Conservation (phyloP, 1,284 basidiomycete species). For the Puccinia polysora region DNA sequence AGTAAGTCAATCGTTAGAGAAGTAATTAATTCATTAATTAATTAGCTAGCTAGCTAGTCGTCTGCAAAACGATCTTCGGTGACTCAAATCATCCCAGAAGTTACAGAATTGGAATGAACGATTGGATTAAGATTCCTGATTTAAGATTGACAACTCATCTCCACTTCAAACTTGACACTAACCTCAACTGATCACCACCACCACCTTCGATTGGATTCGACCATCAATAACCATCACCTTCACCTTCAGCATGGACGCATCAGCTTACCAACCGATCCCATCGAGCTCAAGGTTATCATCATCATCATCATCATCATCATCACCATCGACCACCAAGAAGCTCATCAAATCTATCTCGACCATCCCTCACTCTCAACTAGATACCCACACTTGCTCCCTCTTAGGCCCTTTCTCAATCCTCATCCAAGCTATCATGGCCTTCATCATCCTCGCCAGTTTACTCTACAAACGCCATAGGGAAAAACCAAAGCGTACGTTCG, state of each 20-base stretch:
- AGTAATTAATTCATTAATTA: too few relatives aligned
- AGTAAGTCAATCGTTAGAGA: too few relatives aligned
- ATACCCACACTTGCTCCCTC: conserved; percentile 36
- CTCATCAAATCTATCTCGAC: conserved; percentile 9
- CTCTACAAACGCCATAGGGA: conserved; percentile 39
- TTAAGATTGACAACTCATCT: too few relatives aligned
- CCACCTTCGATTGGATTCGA: too few relatives aligned
- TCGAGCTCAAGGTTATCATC: neutral
- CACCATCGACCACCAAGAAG: neutral
- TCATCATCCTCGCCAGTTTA: conserved; percentile 33
- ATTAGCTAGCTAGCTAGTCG: too few relatives aligned
- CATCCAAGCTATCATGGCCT: conserved; percentile 39
- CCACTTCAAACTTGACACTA: too few relatives aligned
- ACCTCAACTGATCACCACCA: too few relatives aligned
- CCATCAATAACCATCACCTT: neutral
- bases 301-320: neutral
- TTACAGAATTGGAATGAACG: too few relatives aligned
- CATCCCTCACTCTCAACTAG: conserved; percentile 21
- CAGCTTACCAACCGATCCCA: conserved; percentile 1
- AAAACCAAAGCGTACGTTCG: conserved; percentile 32
- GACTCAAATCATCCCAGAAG: too few relatives aligned
- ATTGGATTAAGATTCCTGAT: too few relatives aligned
- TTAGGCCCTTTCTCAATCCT: conserved; percentile 39
- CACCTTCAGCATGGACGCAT: neutral
- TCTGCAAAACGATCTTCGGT: too few relatives aligned